Evolutionary conservation across 768 basidiomycete species (phyloP).

Genomic region (Scleroderma bovista): DNA sequence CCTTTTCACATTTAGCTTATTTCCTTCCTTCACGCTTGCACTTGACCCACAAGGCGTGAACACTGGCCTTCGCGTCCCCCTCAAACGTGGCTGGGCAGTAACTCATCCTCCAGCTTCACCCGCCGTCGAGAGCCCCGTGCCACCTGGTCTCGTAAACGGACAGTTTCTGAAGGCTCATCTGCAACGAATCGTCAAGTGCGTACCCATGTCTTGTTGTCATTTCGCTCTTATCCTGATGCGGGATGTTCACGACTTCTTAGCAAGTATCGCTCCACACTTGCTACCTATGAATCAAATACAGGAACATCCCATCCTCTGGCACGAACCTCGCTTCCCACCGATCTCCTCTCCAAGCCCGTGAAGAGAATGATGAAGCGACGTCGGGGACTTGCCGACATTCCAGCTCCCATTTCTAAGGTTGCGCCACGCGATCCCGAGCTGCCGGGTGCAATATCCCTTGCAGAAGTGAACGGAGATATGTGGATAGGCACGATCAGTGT

Average conservation of each 20-base stretch:
- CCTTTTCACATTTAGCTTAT: conserved; percentile 13
- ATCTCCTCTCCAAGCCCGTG: neutral
- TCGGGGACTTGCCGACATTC: neutral
- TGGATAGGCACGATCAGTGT: conserved; percentile 45
- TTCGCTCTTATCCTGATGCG: neutral
- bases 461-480: conserved; percentile 32
- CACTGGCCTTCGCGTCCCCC: conserved; percentile 15
- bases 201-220: neutral
- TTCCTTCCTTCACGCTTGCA: conserved; percentile 3
- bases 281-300: conserved; percentile 41
- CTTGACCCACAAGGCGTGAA: neutral
- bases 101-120: neutral
- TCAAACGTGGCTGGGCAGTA: conserved; percentile 17
- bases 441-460: conserved; percentile 30
- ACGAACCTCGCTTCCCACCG: conserved; percentile 4
- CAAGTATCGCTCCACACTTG: conserved; percentile 39
- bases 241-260: conserved; percentile 20
- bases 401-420: neutral
- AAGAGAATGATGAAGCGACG: conserved; percentile 6
- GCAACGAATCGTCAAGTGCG: conserved; percentile 14
- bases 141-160: conserved; percentile 2
- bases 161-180: conserved; percentile 14
- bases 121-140: neutral
- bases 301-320: conserved; percentile 34
- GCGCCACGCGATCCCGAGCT: conserved; percentile 11